Evolutionary conservation across 495 filamentous ascomycete genomes (phyloP).

Genomic region (Hyaloscypha bicolor): DNA sequence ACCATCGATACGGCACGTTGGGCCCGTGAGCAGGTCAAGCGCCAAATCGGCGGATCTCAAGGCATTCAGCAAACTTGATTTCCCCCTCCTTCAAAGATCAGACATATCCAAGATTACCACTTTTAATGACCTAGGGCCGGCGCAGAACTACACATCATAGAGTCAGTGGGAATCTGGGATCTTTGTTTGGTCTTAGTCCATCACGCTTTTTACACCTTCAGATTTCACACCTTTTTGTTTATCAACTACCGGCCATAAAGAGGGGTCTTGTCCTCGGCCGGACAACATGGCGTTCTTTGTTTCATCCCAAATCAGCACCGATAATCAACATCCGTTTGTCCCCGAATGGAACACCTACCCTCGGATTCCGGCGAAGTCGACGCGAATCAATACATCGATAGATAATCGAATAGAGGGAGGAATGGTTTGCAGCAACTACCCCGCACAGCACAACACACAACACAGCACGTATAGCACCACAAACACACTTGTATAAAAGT

Average conservation of each 20-base stretch:
- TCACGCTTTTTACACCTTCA: slow-evolving; percentile 7
- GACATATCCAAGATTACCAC: slow-evolving; percentile 24
- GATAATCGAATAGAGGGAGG: slow-evolving; percentile 6
- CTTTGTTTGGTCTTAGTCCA: slow-evolving; percentile 17
- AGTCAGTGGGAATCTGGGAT: slow-evolving; percentile 16
- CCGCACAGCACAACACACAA: slow-evolving; percentile 25
- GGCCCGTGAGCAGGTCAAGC: slow-evolving; percentile 96
- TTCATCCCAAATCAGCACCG: slow-evolving; percentile 9
- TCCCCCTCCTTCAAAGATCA: slow-evolving; percentile 1
- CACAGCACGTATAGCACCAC: slow-evolving; percentile 25
- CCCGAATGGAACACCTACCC: slow-evolving; percentile 6
- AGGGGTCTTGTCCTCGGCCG: slow-evolving; percentile 32
- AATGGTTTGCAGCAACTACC: slow-evolving; percentile 15
- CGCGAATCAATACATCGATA: slow-evolving; percentile 18
- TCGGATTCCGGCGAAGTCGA: slow-evolving; percentile 32
- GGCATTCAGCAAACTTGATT: slow-evolving; percentile 34
- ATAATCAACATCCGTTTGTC: slow-evolving; percentile 20
- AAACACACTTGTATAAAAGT: slow-evolving; percentile 22
- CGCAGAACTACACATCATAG: slow-evolving; percentile 31
- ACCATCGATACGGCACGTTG: slow-evolving; percentile 95
- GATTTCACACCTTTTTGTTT: slow-evolving; percentile 23
- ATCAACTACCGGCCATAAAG: slow-evolving; percentile 23
- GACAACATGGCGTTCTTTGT: slow-evolving; percentile 17
- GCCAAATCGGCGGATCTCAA: slow-evolving; percentile 66
- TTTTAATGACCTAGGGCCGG: slow-evolving; percentile 31